phyloP scores from a whole-genome alignment of 164 flowering plant species.

The Chimonanthus salicifolius region DNA sequence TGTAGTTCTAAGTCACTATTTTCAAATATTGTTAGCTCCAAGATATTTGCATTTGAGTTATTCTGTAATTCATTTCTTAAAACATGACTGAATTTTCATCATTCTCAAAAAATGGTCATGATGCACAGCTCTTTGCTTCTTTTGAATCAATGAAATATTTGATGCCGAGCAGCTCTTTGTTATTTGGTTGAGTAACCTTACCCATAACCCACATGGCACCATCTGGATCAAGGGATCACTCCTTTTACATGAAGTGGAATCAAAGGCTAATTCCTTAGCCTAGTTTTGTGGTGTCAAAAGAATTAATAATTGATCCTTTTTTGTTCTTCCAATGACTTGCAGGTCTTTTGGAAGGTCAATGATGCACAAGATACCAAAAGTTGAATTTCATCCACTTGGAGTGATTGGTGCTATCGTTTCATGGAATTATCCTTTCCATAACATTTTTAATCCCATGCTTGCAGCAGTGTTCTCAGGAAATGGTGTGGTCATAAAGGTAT shows the following conservation, averaged over 20 bases:
- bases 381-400: constrained; percentile 93
- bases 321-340: constrained; percentile 9
- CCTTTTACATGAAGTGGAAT: neutral
- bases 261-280: no score
- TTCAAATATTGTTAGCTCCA: neutral
- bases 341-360: constrained; percentile 92
- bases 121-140: neutral
- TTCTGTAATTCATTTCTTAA: neutral
- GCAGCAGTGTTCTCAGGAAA: constrained; percentile 98
- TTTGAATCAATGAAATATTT: neutral
- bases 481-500: constrained; percentile 84
- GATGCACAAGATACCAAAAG: constrained; percentile 84
- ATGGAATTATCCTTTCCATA: constrained; percentile 98
- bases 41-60: neutral
- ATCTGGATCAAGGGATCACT: neutral
- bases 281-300: neutral
- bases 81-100: neutral
- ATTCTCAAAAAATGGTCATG: neutral
- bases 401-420: constrained; percentile 97
- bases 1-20: neutral
- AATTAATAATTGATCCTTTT: neutral
- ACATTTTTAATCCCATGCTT: constrained; percentile 90
- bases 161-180: neutral
- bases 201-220: neutral
- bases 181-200: neutral